phyloP scores from a whole-genome alignment of 257 asterid species.

The Nicotiana otophora region DNA sequence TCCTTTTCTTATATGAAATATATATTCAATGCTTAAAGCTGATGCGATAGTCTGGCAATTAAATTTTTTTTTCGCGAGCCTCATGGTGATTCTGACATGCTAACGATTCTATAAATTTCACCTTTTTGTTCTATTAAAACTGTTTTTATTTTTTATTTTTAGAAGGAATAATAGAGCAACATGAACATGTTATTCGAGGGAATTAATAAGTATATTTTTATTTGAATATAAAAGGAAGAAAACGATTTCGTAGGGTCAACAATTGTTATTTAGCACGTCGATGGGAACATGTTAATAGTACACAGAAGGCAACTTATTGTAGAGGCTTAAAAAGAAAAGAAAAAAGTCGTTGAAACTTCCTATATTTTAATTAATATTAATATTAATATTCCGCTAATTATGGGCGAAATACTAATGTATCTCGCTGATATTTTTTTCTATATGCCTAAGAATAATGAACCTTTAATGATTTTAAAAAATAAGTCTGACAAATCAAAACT shows the following conservation, averaged over 20 bases:
- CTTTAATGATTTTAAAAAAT: too few relatives aligned
- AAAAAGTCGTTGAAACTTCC: not conserved
- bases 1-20: not conserved
- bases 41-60: not conserved
- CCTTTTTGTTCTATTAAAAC: not conserved
- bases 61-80: not conserved
- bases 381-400: not conserved
- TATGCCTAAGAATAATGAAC: not conserved
- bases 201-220: not conserved
- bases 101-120: not conserved
- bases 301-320: not conserved
- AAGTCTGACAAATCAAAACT: not conserved
- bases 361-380: not conserved
- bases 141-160: not conserved
- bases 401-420: not conserved
- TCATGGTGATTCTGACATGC: not conserved
- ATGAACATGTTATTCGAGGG: not conserved
- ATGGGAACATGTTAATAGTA: not conserved
- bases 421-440: not conserved
- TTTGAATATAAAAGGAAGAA: not conserved
- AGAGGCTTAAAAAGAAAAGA: not conserved
- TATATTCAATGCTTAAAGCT: not conserved
- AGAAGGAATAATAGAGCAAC: not conserved
- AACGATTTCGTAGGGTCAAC: not conserved
- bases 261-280: not conserved